Evolutionary conservation across 371 early-diverging fungal species (phyloP).

Genomic region (Massospora cicadina): DNA sequence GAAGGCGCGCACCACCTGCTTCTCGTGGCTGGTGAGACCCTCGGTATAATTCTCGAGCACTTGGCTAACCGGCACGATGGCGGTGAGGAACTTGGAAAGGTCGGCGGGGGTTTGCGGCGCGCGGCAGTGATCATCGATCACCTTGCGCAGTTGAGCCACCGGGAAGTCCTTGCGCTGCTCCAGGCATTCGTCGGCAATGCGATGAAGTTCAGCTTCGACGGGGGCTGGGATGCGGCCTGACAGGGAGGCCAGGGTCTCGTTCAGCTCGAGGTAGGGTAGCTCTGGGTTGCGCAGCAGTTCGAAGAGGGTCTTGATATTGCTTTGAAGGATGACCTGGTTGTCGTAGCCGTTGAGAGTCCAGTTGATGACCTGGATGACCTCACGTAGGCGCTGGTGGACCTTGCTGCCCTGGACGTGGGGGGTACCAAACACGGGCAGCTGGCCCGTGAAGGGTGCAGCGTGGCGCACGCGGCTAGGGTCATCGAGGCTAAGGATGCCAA

Average conservation of each 20-base stretch:
- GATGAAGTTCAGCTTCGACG: conserved; percentile 37
- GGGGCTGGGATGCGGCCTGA: conserved; percentile 73
- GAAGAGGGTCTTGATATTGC: conserved; percentile 50
- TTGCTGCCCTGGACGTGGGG: conserved; percentile 59
- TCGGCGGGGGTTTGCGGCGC: conserved; percentile 38
- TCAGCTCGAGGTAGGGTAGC: conserved; percentile 73
- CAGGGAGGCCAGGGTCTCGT: conserved; percentile 61
- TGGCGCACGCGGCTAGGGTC: conserved; percentile 84
- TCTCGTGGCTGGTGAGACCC: conserved; percentile 64
- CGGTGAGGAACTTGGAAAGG: conserved; percentile 32
- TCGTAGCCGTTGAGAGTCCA: conserved; percentile 80
- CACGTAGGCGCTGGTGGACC: conserved; percentile 63
- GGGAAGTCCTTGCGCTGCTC: conserved; percentile 45
- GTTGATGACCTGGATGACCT: conserved; percentile 38
- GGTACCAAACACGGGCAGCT: conserved; percentile 57
- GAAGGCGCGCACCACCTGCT: conserved; percentile 45
- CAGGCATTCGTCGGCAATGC: conserved; percentile 21
- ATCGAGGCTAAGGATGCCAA: conserved; percentile 79
- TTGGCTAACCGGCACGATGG: conserved; percentile 40
- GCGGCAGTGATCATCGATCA: conserved; percentile 36
- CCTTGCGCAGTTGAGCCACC: conserved; percentile 37
- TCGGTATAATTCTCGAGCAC: conserved; percentile 48
- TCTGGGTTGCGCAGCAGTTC: conserved; percentile 56
- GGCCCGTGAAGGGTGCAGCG: conserved; percentile 73
- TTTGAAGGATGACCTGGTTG: conserved; percentile 40